These are phyloP conservation scores for Lindgomyces ingoldianus DNA, from an alignment of 495 filamentous ascomycete genomes.

Conservation along the genomic window DNA sequence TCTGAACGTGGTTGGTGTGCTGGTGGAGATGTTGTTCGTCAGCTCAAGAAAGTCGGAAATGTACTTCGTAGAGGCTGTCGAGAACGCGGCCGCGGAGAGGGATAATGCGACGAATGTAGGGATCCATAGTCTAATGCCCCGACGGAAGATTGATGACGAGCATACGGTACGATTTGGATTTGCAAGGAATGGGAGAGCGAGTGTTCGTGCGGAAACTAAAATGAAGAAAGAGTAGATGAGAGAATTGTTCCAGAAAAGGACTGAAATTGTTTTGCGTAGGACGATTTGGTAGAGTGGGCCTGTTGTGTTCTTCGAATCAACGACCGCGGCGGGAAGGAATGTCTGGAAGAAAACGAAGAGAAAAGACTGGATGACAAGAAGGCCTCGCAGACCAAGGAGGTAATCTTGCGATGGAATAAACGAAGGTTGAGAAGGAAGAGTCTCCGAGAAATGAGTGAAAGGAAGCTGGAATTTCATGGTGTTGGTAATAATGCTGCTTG, in stretches of 20 bases:
- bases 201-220: constrained; percentile 44
- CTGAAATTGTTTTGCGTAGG: constrained; percentile 42
- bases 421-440: neutral
- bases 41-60: constrained; percentile 31
- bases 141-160: constrained; percentile 37
- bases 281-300: constrained; percentile 39
- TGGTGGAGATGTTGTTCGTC: constrained; percentile 39
- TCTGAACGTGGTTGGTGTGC: constrained; percentile 34
- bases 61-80: constrained; percentile 17
- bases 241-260: constrained; percentile 47
- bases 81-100: constrained; percentile 37
- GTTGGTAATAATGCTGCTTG: neutral
- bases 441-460: constrained; percentile 10
- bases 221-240: constrained; percentile 46
- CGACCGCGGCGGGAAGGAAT: constrained; percentile 42
- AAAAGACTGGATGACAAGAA: constrained; percentile 43
- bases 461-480: constrained; percentile 20
- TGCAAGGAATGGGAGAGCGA: constrained; percentile 45
- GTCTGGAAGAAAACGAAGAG: constrained; percentile 45
- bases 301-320: constrained; percentile 28
- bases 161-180: constrained; percentile 29
- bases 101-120: constrained; percentile 40
- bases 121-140: constrained; percentile 40
- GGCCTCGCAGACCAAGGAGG: constrained; percentile 44
- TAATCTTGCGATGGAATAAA: constrained; percentile 35